Conservation (phyloP, 2,329 filamentous ascomycete species). For the Monosporascus sp. region DNA sequence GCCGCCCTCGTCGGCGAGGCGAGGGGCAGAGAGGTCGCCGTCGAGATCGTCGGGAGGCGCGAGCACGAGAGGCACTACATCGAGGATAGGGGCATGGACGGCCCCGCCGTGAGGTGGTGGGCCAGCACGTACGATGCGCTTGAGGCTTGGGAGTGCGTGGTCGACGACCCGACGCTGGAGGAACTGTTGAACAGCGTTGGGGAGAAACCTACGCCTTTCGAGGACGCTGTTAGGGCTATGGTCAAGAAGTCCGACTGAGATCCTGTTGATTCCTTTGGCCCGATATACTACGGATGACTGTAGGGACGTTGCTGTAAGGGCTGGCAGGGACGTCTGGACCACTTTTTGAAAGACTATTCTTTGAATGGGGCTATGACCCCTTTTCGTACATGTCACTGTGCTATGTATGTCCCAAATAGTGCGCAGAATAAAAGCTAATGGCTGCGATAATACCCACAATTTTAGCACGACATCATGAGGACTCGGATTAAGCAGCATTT, state of each 20-base stretch:
- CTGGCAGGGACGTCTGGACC: too few species aligned
- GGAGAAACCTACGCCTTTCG: slow-evolving; percentile 15
- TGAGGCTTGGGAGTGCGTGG: slow-evolving; percentile 19
- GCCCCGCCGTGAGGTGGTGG: slow-evolving; percentile 24
- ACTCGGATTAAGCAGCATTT: too few species aligned
- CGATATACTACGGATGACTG: too few species aligned
- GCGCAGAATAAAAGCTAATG: too few species aligned
- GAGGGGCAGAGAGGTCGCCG: slow-evolving; percentile 13
- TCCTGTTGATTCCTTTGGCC: too few species aligned
- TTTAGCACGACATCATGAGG: too few species aligned
- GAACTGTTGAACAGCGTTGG: slow-evolving; percentile 28
- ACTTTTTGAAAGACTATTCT: too few species aligned
- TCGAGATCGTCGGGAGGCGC: slow-evolving; percentile 14
- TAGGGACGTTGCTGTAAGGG: too few species aligned
- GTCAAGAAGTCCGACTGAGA: slow-evolving; percentile 7
- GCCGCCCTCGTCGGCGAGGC: slow-evolving; percentile 18
- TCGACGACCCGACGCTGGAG: slow-evolving; percentile 29
- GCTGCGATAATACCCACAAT: too few species aligned
- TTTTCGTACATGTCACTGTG: too few species aligned
- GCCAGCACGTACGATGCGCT: slow-evolving; percentile 22
- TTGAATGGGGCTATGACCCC: too few species aligned
- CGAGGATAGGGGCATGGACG: slow-evolving; percentile 11
- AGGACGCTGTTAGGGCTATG: slow-evolving; percentile 21
- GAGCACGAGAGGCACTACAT: slow-evolving; percentile 22
- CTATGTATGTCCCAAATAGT: too few species aligned